Base-by-base conservation (phyloP, 164 flowering plant genomes). In the Macadamia tetraphylla region DNA sequence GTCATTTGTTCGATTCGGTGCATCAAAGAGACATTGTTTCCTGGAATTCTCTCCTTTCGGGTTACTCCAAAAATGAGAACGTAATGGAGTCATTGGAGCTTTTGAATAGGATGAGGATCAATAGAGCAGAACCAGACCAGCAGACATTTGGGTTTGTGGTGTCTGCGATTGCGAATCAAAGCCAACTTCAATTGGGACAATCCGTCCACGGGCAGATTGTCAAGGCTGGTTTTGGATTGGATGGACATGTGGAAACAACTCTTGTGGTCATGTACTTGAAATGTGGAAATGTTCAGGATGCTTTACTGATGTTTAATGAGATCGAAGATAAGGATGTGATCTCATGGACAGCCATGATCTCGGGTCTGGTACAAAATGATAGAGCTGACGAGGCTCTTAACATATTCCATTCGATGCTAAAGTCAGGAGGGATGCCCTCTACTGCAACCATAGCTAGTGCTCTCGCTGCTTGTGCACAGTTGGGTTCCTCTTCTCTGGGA, bases 11-110 rank as follows among this genome's bases (percentile, higher is more conserved):
- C 69, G 82, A 90, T 15, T 67, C 40, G 6, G 86, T 86, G 88
- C 72, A 58, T 56, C 43, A 30, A 40, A 80, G 78, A 73, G 94
- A 90, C 74, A 65, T 79, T 43, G 80, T 92, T 68, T 84, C 98
- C 0, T 92, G 96, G 98, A 90, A 90, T 81, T 81, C 94, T 9
- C 66, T 93, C 79, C 64, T 88, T 71, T 81, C 88, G 0, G 83
- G 80, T 17, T 88, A 79, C 78, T 70, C 89, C 6, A 80, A 77
- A 42, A 43, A 52, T 63, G 95, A 87, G 15, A 52, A 81, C 69
- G 18, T 76, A 12, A 59, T 48, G 43, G 88, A 82, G 76, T 70
- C 73, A 1, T 60, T 83, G 63, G 63, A 66, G 60, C 80, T 92
- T 43, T 65, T 89, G 52, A 67, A 40, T 11, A 79, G 80, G 65